Evolutionary conservation across 148 eudicot species (phyloP).

Genomic region (Arctostaphylos glauca): DNA sequence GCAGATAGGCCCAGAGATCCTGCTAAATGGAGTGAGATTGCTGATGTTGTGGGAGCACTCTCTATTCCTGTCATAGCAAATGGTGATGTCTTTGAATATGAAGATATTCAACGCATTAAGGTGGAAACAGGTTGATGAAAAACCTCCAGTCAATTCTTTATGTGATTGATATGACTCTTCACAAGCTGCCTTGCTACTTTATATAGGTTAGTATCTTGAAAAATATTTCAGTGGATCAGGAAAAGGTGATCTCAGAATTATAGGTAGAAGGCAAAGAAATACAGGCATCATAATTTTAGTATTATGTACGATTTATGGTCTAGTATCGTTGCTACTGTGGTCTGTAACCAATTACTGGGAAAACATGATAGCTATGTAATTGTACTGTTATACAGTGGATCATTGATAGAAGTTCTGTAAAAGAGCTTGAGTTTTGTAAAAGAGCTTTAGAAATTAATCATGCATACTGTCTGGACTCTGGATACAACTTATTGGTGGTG

Average conservation of each 20-base stretch:
- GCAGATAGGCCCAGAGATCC: constrained; percentile 91
- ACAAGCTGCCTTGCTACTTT: background rate
- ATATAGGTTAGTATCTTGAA: background rate
- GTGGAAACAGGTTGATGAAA: constrained; percentile 56
- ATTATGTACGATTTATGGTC: background rate
- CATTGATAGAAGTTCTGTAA: background rate
- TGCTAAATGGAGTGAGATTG: constrained; percentile 90
- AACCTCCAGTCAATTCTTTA: background rate
- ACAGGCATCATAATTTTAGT: background rate
- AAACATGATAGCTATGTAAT: too few relatives aligned
- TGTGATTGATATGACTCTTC: background rate
- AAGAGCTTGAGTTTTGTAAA: background rate
- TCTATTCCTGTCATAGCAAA: constrained; percentile 91
- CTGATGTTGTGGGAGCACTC: constrained; percentile 76
- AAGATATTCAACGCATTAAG: constrained; percentile 67
- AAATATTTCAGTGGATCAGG: background rate
- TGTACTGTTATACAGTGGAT: background rate
- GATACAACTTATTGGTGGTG: background rate
- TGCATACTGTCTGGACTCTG: background rate
- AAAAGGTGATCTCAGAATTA: background rate
- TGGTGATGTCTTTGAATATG: constrained; percentile 85
- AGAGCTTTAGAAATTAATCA: background rate
- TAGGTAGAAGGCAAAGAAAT: background rate
- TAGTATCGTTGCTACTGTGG: background rate
- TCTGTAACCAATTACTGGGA: background rate